Base-by-base conservation (phyloP, 345 rosid genomes). In the Tarenaya hassleriana region DNA sequence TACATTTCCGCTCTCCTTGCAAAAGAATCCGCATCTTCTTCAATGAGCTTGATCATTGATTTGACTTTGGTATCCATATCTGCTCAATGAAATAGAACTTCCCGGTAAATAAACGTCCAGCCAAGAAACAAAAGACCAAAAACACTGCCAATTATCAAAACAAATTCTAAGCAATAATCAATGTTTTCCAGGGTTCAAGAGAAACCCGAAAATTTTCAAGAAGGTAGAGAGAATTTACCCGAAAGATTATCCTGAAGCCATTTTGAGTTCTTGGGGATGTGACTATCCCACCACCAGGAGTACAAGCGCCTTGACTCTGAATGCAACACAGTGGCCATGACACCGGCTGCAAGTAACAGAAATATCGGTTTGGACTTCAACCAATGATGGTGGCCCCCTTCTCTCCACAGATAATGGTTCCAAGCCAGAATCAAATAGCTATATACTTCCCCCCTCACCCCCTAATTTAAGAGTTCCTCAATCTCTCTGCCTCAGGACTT, bases 281-380 rank as follows among this genome's bases (percentile, higher is more conserved):
- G 97, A 75, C 99, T 94, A 73, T 87, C 85, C 99, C 99, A 94
- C 97, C 97, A 94, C 99, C 99, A 94, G 1, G 99, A 94, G 44
- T 94, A 94, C 66, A 60, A 48, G 40, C 88, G 74, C 58, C 70
- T 74, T 7, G 91, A 75, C 45, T 81, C 94, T 7, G 82, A 68
- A 46, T 70, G 69, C 5, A 66, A 56, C 32, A 59, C 12, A 45
- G 75, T 62, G 31, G 78, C 91, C 97, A 88, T 88, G 34, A 70
- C 56, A 33, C 10, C 19, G 10, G 67, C 72, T 78, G 34, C 66
- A 75, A 52, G 52, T 48, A 75, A 52, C 14, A 64, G 38, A n/a
- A 19, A 45, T 14, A 52, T 66, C 0, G 1, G 12, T 13, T 50
- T 42, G 1, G 35, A 34, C 55, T 24, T 24, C 29, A 24, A 2